Conservation (phyloP, 768 basidiomycete species). For the Pleurotus pulmonarius region DNA sequence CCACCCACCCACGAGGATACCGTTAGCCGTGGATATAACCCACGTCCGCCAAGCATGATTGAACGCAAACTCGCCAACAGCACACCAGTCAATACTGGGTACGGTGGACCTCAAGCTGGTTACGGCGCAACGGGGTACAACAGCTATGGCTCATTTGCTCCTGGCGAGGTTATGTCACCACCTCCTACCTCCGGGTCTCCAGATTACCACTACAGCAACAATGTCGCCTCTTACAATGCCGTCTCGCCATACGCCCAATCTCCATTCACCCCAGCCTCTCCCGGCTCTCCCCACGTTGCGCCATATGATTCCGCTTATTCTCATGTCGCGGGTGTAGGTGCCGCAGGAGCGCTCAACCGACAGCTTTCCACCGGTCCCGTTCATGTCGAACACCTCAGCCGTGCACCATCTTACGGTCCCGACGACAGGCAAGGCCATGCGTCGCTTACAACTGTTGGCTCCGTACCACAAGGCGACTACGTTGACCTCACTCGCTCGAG, state of each 20-base stretch:
- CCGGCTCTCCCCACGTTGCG: neutral
- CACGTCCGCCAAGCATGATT: constrained; percentile 64
- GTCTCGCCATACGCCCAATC: constrained; percentile 4
- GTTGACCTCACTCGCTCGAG: constrained; percentile 65
- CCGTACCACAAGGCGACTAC: constrained; percentile 40
- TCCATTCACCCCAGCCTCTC: neutral
- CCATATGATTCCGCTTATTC: neutral
- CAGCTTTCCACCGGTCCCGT: neutral
- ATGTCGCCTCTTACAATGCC: neutral
- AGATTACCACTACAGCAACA: neutral
- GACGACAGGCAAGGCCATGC: neutral
- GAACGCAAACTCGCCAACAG: constrained; percentile 39
- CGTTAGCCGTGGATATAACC: constrained; percentile 40
- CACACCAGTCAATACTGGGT: constrained; percentile 3
- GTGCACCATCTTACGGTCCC: neutral
- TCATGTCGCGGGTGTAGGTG: neutral
- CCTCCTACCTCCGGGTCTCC: neutral
- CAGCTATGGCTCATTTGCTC: neutral
- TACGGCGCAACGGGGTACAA: neutral
- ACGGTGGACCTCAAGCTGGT: neutral
- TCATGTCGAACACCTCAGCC: neutral
- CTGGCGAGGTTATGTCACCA: neutral
- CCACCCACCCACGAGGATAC: constrained; percentile 39
- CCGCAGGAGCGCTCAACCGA: neutral
- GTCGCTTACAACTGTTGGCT: constrained; percentile 2